Evolutionary conservation across 2,329 filamentous ascomycete genomes (phyloP), one percentile per base, ranked within the genome.

Genomic region (Zopfia rhizophila): DNA sequence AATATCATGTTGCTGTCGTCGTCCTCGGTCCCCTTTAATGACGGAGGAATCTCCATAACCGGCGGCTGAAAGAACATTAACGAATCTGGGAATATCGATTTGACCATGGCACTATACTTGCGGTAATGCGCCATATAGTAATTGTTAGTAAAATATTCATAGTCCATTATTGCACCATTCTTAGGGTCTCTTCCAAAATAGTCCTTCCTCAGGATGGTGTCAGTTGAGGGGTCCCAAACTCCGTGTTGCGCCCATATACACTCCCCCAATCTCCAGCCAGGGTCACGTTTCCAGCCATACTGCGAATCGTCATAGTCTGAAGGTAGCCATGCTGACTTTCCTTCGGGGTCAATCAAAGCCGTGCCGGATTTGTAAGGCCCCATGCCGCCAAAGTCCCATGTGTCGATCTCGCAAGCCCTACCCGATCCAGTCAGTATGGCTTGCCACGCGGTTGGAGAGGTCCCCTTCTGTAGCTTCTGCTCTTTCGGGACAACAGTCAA

Each of bases 161-260:
- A 94, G 70, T 93, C 84, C 43, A 97, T 80, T 5, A 75, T 77
- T 49, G 89, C 82, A 2, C 89, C 90, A 1, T 87, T 91, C 12
- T 76, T 78, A 0, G 92, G 92, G 51, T 89, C 85, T 60, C 87
- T 89, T 7, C 85, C 81, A 64, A 99, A 99, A 71, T 97, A 97
- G 68, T 96, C 85, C 61, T 92, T 95, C 57, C 83, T 84, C 45
- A 96, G 72, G 4, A 99, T 75, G 0, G 82, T 84, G 66, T 97
- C 91, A 2, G 82, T 88, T 3, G 78, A 75, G 5, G 89, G 86
- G 65, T 99, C 91, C 94, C 94, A 99, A 5, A 99, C 85, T 1
- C 92, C 93, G 69, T 99, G 92, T 65, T 97, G 93, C 3, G 94
- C 93, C 94, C 94, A 99, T 28, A 99, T 71, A 64, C 94, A 97